Conservation (phyloP, 2,329 filamentous ascomycete genomes). For the Cladosporium sp. region DNA sequence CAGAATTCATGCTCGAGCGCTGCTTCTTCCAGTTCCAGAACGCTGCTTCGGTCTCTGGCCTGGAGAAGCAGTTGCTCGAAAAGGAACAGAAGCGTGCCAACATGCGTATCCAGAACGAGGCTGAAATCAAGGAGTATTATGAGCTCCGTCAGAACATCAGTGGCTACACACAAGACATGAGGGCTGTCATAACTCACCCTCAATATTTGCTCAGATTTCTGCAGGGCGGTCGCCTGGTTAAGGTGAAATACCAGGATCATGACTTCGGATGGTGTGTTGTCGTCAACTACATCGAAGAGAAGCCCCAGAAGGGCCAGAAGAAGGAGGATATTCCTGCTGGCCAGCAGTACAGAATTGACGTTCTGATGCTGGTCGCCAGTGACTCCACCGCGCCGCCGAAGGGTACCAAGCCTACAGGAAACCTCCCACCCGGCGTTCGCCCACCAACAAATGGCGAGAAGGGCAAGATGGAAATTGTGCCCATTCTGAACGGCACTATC, state of each 20-base stretch:
- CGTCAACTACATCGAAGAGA: constrained; percentile 61
- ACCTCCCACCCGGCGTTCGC: constrained; percentile 56
- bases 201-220: constrained; percentile 79
- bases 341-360: constrained; percentile 75
- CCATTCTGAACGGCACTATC: constrained; percentile 78
- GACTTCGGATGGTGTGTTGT: constrained; percentile 96
- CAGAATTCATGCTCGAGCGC: constrained; percentile 96
- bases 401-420: constrained; percentile 33
- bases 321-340: constrained; percentile 65
- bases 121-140: constrained; percentile 89
- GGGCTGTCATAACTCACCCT: constrained; percentile 84
- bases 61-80: constrained; percentile 77
- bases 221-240: constrained; percentile 79
- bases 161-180: constrained; percentile 80
- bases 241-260: constrained; percentile 69
- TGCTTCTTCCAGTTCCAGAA: constrained; percentile 99
- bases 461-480: constrained; percentile 72
- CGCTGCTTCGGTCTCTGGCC: constrained; percentile 71
- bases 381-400: constrained; percentile 42
- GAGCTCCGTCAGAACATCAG: constrained; percentile 79
- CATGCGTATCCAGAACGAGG: constrained; percentile 77
- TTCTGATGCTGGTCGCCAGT: constrained; percentile 61
- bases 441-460: constrained; percentile 58
- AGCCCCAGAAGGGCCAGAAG: constrained; percentile 55
- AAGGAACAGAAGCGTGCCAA: constrained; percentile 68